phyloP scores from a whole-genome alignment of 1,284 basidiomycete genomes.

The Cutaneotrichosporon daszewskae region DNA sequence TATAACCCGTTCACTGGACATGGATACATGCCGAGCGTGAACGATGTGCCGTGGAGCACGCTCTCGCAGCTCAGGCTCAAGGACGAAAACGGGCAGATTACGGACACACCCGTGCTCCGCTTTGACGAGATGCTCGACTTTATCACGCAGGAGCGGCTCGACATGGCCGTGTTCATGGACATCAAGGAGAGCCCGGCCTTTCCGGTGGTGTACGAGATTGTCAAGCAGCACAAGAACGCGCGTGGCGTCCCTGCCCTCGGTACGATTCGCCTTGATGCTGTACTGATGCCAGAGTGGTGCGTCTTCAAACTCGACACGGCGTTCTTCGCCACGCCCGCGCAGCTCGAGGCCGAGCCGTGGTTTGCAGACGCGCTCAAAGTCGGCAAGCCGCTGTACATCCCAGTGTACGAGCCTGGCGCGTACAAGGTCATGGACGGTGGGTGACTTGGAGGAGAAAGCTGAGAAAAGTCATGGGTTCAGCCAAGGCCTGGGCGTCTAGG shows the following conservation, averaged over 20 bases:
- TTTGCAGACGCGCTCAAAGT: neutral
- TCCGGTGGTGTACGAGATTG: neutral
- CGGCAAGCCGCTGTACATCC: neutral
- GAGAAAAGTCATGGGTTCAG: neutral
- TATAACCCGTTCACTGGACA: slow-evolving; percentile 1
- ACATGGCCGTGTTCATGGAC: slow-evolving; percentile 1
- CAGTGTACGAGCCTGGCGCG: neutral
- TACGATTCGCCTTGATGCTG: neutral
- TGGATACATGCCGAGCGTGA: neutral
- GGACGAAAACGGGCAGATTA: slow-evolving; percentile 1
- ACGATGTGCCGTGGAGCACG: neutral
- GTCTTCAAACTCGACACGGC: slow-evolving; percentile 1
- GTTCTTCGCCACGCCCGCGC: neutral
- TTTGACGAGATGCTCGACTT: slow-evolving; percentile 38
- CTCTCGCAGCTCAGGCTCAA: slow-evolving; percentile 3
- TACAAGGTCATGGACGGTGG: neutral
- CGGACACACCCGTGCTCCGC: neutral
- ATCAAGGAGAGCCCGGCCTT: neutral
- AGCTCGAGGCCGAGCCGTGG: slow-evolving; percentile 4
- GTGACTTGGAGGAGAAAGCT: no score
- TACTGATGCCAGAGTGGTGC: neutral
- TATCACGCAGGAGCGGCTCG: neutral
- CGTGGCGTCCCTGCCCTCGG: neutral
- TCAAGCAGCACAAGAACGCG: neutral
- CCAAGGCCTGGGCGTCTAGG: neutral